Evolutionary conservation across 805 yeast genomes (phyloP).

Genomic region (Pichia manshurica): DNA sequence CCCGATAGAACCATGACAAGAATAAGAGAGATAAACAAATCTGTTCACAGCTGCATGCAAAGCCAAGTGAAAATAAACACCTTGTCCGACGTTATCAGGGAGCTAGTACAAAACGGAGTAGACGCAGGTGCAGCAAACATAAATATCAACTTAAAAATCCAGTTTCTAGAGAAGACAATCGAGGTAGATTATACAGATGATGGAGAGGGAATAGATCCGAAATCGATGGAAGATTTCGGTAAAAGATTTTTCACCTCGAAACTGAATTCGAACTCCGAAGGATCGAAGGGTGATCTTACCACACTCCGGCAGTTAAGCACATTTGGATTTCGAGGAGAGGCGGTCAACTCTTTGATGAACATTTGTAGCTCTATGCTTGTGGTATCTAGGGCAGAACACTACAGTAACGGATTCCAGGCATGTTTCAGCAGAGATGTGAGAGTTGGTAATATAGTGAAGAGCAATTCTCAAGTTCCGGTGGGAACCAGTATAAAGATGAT

Average conservation of each 20-base stretch:
- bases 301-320: constrained; percentile 37
- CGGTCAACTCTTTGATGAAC: constrained; percentile 50
- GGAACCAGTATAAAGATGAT: constrained; percentile 38
- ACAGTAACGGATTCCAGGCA: constrained; percentile 26
- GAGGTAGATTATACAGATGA: constrained; percentile 51
- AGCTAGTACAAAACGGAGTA: constrained; percentile 48
- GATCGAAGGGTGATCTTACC: neutral
- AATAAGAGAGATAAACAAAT: constrained; percentile 4
- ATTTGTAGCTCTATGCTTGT: constrained; percentile 41
- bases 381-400: constrained; percentile 36
- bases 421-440: constrained; percentile 16
- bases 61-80: constrained; percentile 33
- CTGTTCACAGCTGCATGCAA: constrained; percentile 6
- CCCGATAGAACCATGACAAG: too few relatives aligned
- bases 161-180: constrained; percentile 22
- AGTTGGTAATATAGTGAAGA: constrained; percentile 4
- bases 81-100: constrained; percentile 39
- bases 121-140: constrained; percentile 47
- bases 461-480: neutral
- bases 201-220: constrained; percentile 60
- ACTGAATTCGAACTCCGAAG: constrained; percentile 17
- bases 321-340: constrained; percentile 72
- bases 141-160: constrained; percentile 19
- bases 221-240: constrained; percentile 45
- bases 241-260: constrained; percentile 53